Percentiles rank a stretch among this genome's conserved stretches.
Evolutionary conservation across 2,329 filamentous ascomycete species (phyloP).

Genomic region (Dothideomycetidae sp.): DNA sequence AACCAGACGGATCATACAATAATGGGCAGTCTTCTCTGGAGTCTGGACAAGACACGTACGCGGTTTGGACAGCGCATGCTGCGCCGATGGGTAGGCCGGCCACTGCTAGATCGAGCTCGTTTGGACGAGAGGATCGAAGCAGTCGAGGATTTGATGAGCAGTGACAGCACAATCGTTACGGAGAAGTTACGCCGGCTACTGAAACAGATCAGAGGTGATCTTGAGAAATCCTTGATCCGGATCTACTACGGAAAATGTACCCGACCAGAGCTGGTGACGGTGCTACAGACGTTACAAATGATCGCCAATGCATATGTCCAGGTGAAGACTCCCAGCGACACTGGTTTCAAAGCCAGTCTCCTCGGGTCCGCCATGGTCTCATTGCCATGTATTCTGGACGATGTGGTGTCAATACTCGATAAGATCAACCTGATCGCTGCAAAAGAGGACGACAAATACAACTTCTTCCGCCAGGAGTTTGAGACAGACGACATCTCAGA

Average conservation of each 20-base stretch:
- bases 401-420: slow-evolving; percentile 62
- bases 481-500: slow-evolving; percentile 83
- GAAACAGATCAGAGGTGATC: slow-evolving; percentile 57
- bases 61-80: slow-evolving; percentile 77
- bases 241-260: slow-evolving; percentile 97
- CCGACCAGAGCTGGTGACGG: slow-evolving; percentile 69
- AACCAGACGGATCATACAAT: slow-evolving; percentile 79
- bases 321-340: slow-evolving; percentile 49
- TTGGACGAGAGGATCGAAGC: slow-evolving; percentile 70
- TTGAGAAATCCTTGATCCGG: slow-evolving; percentile 84
- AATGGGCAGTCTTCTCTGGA: slow-evolving; percentile 89
- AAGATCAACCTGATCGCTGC: slow-evolving; percentile 77
- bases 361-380: slow-evolving; percentile 58
- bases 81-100: slow-evolving; percentile 88
- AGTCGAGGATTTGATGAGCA: slow-evolving; percentile 69
- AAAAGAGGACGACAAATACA: slow-evolving; percentile 78
- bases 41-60: slow-evolving; percentile 80
- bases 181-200: slow-evolving; percentile 64
- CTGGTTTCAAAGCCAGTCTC: slow-evolving; percentile 57
- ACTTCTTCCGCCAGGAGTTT: slow-evolving; percentile 75
- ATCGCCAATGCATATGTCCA: slow-evolving; percentile 64
- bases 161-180: slow-evolving; percentile 49
- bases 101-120: slow-evolving; percentile 59
- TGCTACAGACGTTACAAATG: slow-evolving; percentile 71
- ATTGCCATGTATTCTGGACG: slow-evolving; percentile 61